These are phyloP conservation scores for Pisolithus microcarpus DNA, from an alignment of 768 basidiomycete species.

Conservation along the genomic window DNA sequence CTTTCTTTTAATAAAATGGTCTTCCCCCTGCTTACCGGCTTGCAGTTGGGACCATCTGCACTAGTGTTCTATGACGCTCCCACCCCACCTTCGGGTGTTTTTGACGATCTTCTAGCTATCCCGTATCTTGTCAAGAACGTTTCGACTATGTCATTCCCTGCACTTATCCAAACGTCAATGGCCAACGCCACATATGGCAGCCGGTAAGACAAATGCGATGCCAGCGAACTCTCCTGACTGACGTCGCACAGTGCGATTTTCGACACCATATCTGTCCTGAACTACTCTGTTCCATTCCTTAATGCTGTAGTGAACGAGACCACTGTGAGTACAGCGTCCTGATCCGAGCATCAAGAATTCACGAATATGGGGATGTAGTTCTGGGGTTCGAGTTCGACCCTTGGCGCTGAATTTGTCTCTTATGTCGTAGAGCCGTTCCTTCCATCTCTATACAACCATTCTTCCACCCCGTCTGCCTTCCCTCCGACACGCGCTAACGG, in stretches of 20 bases:
- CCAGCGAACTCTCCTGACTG: not conserved
- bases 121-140: conserved; percentile 2
- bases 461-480: conserved; percentile 27
- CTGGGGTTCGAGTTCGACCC: not conserved
- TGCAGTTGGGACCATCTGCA: conserved; percentile 10
- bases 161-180: conserved; percentile 7
- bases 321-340: conserved; percentile 10
- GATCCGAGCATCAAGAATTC: not conserved
- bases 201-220: conserved; percentile 4
- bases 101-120: conserved; percentile 22
- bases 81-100: conserved; percentile 11
- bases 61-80: conserved; percentile 50
- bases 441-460: not conserved
- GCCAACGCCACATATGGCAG: not conserved
- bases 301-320: conserved; percentile 12
- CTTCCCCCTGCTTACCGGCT: not conserved
- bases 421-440: conserved; percentile 44
- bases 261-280: conserved; percentile 6
- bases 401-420: conserved; percentile 3
- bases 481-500: conserved; percentile 32
- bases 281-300: conserved; percentile 10
- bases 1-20: too few species aligned
- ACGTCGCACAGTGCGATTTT: not conserved
- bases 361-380: not conserved
- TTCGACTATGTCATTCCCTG: conserved; percentile 10